A percentile compares a stretch with the other conserved stretches of the same genome.
These are phyloP conservation scores for Paraconiothyrium sp. DNA, from an alignment of 2,329 filamentous ascomycete genomes.

Conservation along the genomic window DNA sequence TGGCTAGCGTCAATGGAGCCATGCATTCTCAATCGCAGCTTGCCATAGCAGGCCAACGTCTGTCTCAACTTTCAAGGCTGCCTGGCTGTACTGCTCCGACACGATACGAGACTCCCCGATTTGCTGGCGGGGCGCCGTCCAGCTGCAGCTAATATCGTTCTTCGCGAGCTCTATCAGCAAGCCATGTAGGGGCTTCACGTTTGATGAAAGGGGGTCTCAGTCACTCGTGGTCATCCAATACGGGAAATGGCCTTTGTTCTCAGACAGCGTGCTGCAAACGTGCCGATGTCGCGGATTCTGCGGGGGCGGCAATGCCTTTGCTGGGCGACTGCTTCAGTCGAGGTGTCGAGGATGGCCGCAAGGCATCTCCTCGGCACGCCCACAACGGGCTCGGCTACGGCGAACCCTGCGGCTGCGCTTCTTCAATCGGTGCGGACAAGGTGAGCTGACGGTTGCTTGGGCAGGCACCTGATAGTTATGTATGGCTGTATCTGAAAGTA, in stretches of 20 bases:
- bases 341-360: slow-evolving; percentile 9
- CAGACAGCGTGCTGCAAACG: slow-evolving; percentile 17
- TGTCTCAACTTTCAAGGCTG: not conserved
- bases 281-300: slow-evolving; percentile 14
- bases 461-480: not conserved
- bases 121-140: slow-evolving; percentile 7
- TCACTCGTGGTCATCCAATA: not conserved
- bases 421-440: slow-evolving; percentile 5
- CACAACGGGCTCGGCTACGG: slow-evolving; percentile 3
- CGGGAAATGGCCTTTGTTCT: not conserved
- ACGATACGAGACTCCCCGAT: not conserved
- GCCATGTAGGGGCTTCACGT: not conserved
- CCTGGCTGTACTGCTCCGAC: not conserved
- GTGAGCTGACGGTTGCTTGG: slow-evolving; percentile 12
- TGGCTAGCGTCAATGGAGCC: not conserved
- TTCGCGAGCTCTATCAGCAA: not conserved
- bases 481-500: not conserved
- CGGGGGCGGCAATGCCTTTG: slow-evolving; percentile 15
- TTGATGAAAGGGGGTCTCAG: not conserved
- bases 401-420: slow-evolving; percentile 10
- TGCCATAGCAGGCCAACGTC: not conserved
- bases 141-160: slow-evolving; percentile 8
- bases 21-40: not conserved
- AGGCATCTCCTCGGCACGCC: slow-evolving; percentile 6
- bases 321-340: slow-evolving; percentile 9